Base-by-base conservation (phyloP, 2,329 filamentous ascomycete genomes). In the Decorospora gaudefroyi region DNA sequence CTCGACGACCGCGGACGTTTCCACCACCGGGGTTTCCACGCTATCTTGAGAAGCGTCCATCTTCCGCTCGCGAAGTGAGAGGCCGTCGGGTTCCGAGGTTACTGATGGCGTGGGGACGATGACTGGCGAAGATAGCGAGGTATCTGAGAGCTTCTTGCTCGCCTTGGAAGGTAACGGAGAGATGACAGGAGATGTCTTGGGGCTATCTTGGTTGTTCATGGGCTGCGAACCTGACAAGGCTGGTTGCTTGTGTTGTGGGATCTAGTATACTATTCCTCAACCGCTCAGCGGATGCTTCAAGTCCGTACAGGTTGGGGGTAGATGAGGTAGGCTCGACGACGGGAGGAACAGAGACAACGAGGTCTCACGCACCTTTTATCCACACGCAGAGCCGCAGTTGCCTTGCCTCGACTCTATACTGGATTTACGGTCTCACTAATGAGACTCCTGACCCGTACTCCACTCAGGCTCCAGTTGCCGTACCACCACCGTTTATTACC, bases 71-170 rank as follows among this genome's bases (percentile, higher is more conserved):
- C 49, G 51, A 3, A 63, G 34, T 6, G 42, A 45, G 17, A 57
- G 34, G 5, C 46, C 48, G 27, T 57, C 57, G 10, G 56, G 44
- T 3, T 64, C 59, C 6, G 55, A 56, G 9, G 39, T 51, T 3
- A 57, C 47, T n/a, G 54, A 56, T 1, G 61, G 61, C 8, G 62
- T 64, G 8, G 59, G 36, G 15, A 65, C 41, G 12, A 60, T 37
- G 17, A 63, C 51, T 25, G 58, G 60, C 6, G 61, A 61, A 4
- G 61, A 65, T 9, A 33, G 46, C 3, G 51, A 57, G 3, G 51
- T 61, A 11, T 60, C 52, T 18, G 58, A 61, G n/a, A 53, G 40
- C 35, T 53, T 53, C 15, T 47, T 49, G 25, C 13, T 29, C 21
- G 29, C 32, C 36, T 41, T 51, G 27, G 22, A 27, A 28, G 35